Conservation (phyloP, 83 land plant genomes). For the Picea engelmannii region DNA sequence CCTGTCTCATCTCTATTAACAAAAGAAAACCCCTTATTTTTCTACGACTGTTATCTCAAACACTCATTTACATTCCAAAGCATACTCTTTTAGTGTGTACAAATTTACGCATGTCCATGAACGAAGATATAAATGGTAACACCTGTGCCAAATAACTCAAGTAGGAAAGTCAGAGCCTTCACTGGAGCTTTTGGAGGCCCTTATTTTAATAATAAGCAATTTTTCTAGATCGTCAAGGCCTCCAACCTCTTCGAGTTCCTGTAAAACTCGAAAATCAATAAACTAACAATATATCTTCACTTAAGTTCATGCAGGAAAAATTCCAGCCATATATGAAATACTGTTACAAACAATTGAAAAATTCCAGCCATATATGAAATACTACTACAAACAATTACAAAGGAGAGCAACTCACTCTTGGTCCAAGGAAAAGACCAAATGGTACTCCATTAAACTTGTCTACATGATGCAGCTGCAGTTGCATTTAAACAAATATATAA, state of each 20-base stretch:
- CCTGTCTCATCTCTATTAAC: background rate
- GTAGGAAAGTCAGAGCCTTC: background rate
- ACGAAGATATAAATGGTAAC: background rate
- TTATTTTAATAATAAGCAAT: slow-evolving; percentile 46
- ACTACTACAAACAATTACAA: too few species aligned
- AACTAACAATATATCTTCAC: background rate
- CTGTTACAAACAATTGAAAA: too few species aligned
- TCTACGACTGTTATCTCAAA: background rate
- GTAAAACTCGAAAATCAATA: slow-evolving; percentile 5
- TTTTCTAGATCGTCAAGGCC: slow-evolving; percentile 61
- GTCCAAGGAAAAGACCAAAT: slow-evolving; percentile 70
- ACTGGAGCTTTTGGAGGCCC: background rate
- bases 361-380: too few species aligned
- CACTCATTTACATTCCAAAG: background rate
- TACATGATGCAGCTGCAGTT: slow-evolving; percentile 59
- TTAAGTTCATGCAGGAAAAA: too few species aligned
- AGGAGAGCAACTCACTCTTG: slow-evolving; percentile 30
- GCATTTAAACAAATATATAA: background rate
- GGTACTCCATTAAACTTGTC: slow-evolving; percentile 70
- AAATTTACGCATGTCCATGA: background rate
- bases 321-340: too few species aligned
- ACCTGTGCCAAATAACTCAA: background rate
- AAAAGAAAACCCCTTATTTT: background rate
- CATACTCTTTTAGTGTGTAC: background rate
- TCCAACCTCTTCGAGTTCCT: slow-evolving; percentile 71